Percentiles rank a stretch among this genome's conserved stretches.
Conservation (phyloP, 495 filamentous ascomycete species). For the Hyaloscypha hepaticicola region DNA sequence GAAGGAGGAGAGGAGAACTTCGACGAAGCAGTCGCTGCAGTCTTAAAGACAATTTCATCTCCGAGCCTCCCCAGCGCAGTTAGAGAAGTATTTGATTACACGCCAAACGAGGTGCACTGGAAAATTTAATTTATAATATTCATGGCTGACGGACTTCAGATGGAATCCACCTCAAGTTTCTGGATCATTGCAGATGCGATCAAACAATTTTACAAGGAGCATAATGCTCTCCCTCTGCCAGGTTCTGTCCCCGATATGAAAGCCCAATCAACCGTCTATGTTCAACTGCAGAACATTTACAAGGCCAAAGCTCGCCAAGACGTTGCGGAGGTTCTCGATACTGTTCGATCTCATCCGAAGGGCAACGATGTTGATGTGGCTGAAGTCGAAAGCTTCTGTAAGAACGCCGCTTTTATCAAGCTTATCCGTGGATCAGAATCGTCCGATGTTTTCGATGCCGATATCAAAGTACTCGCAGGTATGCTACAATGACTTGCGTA, state of each 20-base stretch:
- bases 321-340: constrained; percentile 68
- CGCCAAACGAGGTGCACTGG: constrained; percentile 43
- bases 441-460: constrained; percentile 29
- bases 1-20: constrained; percentile 97
- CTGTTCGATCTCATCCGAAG: constrained; percentile 58
- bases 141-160: constrained; percentile 19
- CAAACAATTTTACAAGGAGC: constrained; percentile 65
- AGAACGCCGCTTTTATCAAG: constrained; percentile 91
- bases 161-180: constrained; percentile 57
- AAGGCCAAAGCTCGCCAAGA: constrained; percentile 84
- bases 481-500: constrained; percentile 3
- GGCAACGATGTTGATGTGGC: constrained; percentile 60
- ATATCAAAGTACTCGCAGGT: constrained; percentile 26
- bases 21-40: constrained; percentile 85
- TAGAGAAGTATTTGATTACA: constrained; percentile 74
- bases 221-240: constrained; percentile 75
- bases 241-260: constrained; percentile 98
- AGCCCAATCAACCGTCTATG: constrained; percentile 87
- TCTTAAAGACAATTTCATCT: constrained; percentile 75
- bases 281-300: constrained; percentile 91
- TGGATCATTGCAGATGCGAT: constrained; percentile 90
- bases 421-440: constrained; percentile 57
- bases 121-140: constrained; percentile 16
- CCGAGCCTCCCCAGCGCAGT: constrained; percentile 65
- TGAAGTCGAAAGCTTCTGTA: constrained; percentile 93